Evolutionary conservation across 139 green algal genomes (phyloP).

Genomic region (Picochlorum sp.): DNA sequence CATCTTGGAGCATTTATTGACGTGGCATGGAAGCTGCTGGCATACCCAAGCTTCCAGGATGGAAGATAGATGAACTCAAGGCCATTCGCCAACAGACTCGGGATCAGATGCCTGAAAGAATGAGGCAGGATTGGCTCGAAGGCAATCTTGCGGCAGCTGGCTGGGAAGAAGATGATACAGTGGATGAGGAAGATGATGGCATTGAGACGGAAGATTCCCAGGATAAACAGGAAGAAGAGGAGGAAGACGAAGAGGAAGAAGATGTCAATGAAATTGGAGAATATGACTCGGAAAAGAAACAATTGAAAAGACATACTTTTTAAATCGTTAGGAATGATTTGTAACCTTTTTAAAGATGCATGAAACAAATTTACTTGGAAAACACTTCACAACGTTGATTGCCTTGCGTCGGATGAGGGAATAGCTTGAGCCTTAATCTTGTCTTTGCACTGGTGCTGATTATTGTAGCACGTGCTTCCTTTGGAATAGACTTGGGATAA

Average conservation of each 20-base stretch:
- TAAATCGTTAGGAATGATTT: background rate
- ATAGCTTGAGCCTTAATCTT: background rate
- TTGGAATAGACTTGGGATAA: conserved; percentile 38
- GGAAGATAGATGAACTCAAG: conserved; percentile 2
- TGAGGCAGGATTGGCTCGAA: background rate
- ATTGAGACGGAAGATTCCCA: background rate
- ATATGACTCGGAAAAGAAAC: background rate
- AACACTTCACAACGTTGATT: no score
- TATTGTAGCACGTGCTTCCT: conserved; percentile 35
- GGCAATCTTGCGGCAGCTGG: conserved; percentile 1
- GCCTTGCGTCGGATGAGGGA: no score
- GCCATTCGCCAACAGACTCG: background rate
- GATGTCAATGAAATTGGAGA: conserved; percentile 2
- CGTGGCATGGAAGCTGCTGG: conserved; percentile 7
- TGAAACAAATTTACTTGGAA: background rate
- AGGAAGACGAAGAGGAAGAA: background rate
- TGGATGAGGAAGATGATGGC: background rate
- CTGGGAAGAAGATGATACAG: background rate
- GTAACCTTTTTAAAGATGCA: background rate
- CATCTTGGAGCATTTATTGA: conserved; percentile 10
- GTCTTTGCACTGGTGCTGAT: conserved; percentile 33
- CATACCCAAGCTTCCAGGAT: background rate
- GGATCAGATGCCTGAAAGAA: conserved; percentile 7
- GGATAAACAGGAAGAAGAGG: background rate
- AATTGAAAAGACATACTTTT: background rate